A percentile compares a stretch with the other conserved stretches of the same genome.
phyloP scores from a whole-genome alignment of 495 filamentous ascomycete genomes.

The Thozetella sp. region DNA sequence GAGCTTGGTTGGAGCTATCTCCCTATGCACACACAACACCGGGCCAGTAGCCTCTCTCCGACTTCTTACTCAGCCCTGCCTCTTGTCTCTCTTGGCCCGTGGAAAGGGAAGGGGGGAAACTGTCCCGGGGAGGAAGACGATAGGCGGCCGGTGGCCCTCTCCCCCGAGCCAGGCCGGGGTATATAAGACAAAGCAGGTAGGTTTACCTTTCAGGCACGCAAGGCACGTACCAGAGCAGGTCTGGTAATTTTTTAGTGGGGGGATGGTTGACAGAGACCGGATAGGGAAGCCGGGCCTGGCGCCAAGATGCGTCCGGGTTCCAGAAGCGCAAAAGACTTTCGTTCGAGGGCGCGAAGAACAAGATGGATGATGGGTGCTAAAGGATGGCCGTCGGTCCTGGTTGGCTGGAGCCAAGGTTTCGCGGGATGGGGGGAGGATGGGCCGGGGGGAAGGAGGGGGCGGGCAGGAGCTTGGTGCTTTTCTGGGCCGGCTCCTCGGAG shows the following conservation, averaged over 20 bases:
- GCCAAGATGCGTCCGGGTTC: no score
- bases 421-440: background rate
- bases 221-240: no score
- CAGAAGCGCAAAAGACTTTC: no score
- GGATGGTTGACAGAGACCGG: no score
- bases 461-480: background rate
- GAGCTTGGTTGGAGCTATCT: constrained; percentile 8
- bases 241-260: no score
- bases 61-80: background rate
- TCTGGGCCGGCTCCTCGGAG: background rate
- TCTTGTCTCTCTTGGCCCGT: background rate
- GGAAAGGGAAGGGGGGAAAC: background rate
- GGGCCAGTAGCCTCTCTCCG: background rate
- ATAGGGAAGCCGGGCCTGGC: no score
- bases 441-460: background rate
- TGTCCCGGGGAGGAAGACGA: background rate
- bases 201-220: no score
- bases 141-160: no score
- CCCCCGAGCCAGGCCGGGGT: no score
- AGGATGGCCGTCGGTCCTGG: background rate
- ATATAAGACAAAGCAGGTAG: no score
- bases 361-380: background rate
- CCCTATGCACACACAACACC: constrained; percentile 7
- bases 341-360: background rate
- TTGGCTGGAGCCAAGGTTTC: constrained; percentile 1